Conservation (phyloP, 176 grass and related monocot genomes). For the Bromus sterilis region DNA sequence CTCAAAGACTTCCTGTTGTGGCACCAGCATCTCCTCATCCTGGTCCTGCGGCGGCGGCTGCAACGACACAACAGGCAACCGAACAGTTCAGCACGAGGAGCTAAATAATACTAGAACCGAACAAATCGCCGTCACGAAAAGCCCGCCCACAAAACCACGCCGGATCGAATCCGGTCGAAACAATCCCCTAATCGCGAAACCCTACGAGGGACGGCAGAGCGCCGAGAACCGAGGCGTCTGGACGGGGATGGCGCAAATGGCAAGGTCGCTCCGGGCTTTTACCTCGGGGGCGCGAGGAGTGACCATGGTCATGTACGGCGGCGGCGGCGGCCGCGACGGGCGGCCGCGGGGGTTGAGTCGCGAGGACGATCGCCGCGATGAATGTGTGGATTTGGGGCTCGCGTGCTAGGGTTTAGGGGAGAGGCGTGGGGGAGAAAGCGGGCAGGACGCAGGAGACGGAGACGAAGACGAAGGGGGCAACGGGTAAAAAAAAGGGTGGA, state of each 20-base stretch:
- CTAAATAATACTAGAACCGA: neutral
- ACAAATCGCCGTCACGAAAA: neutral
- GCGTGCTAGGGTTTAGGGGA: constrained; percentile 38
- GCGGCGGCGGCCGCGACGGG: neutral
- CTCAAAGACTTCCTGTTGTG: constrained; percentile 29
- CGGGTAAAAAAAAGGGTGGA: neutral
- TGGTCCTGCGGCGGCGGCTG: constrained; percentile 33
- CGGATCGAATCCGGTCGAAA: neutral
- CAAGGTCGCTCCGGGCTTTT: neutral
- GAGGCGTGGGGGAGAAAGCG: neutral
- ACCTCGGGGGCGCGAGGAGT: constrained; percentile 42
- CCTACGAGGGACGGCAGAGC: neutral
- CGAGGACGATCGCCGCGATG: constrained; percentile 14
- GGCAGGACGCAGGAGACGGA: neutral
- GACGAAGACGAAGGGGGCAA: neutral
- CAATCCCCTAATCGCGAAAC: constrained; percentile 1
- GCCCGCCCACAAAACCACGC: neutral
- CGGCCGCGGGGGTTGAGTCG: neutral
- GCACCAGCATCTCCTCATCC: constrained; percentile 62
- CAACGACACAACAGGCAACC: neutral
- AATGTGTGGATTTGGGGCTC: neutral
- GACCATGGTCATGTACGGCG: constrained; percentile 34
- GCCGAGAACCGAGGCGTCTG: neutral
- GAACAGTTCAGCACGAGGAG: constrained; percentile 19
- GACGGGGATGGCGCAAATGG: neutral